A percentile compares a stretch with the other conserved stretches of the same genome.
phyloP scores from a whole-genome alignment of 2,329 filamentous ascomycete species.

The Fusarium illudens region DNA sequence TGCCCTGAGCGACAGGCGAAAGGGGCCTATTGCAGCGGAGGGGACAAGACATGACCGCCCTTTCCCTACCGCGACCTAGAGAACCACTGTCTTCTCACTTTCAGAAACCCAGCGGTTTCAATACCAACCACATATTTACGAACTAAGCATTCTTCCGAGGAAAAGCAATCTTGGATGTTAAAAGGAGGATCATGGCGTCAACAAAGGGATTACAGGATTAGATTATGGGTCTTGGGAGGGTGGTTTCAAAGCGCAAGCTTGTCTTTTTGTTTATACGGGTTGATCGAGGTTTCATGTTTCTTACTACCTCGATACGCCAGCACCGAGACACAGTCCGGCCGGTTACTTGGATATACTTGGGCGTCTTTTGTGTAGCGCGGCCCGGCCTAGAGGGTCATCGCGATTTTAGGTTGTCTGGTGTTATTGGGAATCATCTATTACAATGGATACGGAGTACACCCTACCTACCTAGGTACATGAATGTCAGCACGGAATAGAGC shows the following conservation, averaged over 20 bases:
- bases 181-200: constrained; percentile 17
- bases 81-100: not conserved
- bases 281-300: not conserved
- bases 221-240: constrained; percentile 6
- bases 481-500: constrained; percentile 6
- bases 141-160: constrained; percentile 4
- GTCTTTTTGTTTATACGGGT: not conserved
- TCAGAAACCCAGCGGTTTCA: not conserved
- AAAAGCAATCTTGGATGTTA: constrained; percentile 19
- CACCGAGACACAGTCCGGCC: not conserved
- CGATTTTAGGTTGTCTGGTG: not conserved
- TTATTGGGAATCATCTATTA: not conserved
- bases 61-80: not conserved
- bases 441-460: too few relatives aligned
- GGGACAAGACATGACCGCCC: not conserved
- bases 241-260: constrained; percentile 20
- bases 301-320: not conserved
- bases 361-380: constrained; percentile 13
- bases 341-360: not conserved
- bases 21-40: not conserved
- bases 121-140: constrained; percentile 10
- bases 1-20: constrained; percentile 23
- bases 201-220: constrained; percentile 11
- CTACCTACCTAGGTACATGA: not conserved
- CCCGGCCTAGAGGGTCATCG: not conserved